Conservation (phyloP, 1,139 yeast species). For the Candida freyschussii region DNA sequence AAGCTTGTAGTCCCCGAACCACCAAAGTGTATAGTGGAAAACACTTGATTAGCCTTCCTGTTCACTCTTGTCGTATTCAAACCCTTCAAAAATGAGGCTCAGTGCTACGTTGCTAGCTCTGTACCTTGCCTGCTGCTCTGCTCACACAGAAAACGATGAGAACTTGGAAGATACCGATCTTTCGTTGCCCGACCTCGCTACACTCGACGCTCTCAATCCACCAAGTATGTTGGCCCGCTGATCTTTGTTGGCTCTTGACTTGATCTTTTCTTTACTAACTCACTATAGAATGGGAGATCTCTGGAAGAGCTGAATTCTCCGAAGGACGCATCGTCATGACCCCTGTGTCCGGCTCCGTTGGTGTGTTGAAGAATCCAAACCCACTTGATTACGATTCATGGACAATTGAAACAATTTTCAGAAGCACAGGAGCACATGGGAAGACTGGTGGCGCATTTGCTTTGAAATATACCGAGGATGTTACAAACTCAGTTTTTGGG, state of each 20-base stretch:
- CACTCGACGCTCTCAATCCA: slow-evolving; percentile 20
- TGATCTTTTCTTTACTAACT: slow-evolving; percentile 6
- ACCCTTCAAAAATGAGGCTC: background rate
- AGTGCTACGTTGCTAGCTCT: background rate
- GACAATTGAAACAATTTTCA: slow-evolving; percentile 56
- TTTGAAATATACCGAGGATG: slow-evolving; percentile 11
- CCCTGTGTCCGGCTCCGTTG: slow-evolving; percentile 37
- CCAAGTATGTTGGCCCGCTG: slow-evolving; percentile 14
- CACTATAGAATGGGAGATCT: slow-evolving; percentile 30
- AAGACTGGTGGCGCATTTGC: slow-evolving; percentile 30
- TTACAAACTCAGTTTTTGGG: slow-evolving; percentile 27
- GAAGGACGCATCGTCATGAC: slow-evolving; percentile 43
- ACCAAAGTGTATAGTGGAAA: too few relatives aligned
- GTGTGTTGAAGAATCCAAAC: slow-evolving; percentile 42
- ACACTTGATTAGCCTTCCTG: too few relatives aligned
- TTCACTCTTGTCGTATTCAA: background rate
- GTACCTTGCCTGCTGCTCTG: slow-evolving; percentile 1
- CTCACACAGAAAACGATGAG: slow-evolving; percentile 22
- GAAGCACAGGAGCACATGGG: slow-evolving; percentile 49
- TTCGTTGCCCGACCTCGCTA: slow-evolving; percentile 36
- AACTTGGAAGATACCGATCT: slow-evolving; percentile 25
- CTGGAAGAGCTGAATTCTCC: slow-evolving; percentile 31
- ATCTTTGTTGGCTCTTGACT: background rate
- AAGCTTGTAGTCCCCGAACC: too few relatives aligned
- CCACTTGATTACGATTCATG: slow-evolving; percentile 36